Evolutionary conservation across 1,284 basidiomycete species (phyloP), one percentile per base, ranked within the genome.

Genomic region (Singerocomus inundabilis): DNA sequence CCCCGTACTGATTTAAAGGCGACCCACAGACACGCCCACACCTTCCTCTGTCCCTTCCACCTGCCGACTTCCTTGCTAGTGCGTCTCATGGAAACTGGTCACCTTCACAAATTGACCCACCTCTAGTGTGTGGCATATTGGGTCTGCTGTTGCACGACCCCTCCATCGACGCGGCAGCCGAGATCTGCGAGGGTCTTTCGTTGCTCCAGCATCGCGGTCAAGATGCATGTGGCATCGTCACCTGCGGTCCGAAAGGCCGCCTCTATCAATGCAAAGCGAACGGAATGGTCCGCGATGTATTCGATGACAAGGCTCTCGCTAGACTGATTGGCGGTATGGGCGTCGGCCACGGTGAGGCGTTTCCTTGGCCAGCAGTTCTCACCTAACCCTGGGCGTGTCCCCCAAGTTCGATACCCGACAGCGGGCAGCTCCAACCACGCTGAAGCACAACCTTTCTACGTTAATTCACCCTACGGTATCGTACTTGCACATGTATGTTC

Each of bases 261-360:
- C 92, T 99, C 71, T 96, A 91, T 71, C 97, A 99, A 70, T 94
- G 91, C 79, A 99, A 99, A 74, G 93, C 94, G n/a, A 99, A 99
- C 69, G 97, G 97, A 37, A 99, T 99, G 97, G 96, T 99, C 62
- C 83, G 96, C 51, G 97, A 99, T 69, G 91, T 99, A 54, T 96
- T 99, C 70, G 94, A 98, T 70, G 77, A 81, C 44, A 80, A 80
- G 63, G 81, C 89, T 21, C 75, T 98, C 49, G 79, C 83, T 39
- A 85, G 83, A 56, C 73, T 99, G 55, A 79, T 88, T 57, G 97
- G 97, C 21, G 86, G 87, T 53, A 99, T 99, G 97, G 97, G 97
- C 54, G 84, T 99, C 52, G 97, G 97, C 1, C 97, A 99, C 71
- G 95, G 94, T 96, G 60, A 63, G 59, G 25, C 30, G 16, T 26